Conservation (phyloP, 2,329 filamentous ascomycete species). For the Capronia americana region DNA sequence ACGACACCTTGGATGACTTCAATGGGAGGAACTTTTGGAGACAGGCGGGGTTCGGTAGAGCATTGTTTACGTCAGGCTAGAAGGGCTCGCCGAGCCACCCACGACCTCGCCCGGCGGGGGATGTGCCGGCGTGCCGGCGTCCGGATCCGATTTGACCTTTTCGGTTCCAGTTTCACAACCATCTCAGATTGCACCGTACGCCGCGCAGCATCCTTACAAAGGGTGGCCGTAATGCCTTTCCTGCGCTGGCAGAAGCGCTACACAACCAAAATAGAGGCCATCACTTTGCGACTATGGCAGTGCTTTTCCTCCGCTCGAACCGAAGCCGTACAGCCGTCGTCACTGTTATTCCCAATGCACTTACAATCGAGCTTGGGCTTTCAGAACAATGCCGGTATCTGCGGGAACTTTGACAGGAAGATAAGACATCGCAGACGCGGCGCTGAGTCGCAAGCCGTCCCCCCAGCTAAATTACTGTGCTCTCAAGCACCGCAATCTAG, state of each 20-base stretch:
- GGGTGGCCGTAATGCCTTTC: neutral
- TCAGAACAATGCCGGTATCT: too few relatives aligned
- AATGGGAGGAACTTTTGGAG: conserved; percentile 10
- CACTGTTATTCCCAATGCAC: neutral
- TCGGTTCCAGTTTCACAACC: neutral
- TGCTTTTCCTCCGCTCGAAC: neutral
- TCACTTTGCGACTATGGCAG: too few relatives aligned
- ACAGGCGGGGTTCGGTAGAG: neutral
- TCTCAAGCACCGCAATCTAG: neutral
- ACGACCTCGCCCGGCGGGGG: neutral
- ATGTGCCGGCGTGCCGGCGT: neutral
- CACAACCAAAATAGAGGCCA: neutral
- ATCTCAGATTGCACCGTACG: too few relatives aligned
- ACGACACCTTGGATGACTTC: conserved; percentile 5
- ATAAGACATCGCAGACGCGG: too few relatives aligned
- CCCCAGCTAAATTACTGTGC: neutral
- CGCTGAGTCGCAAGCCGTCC: neutral
- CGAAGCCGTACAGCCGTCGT: too few relatives aligned
- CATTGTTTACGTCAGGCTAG: conserved; percentile 11
- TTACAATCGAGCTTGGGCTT: neutral
- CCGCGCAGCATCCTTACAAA: neutral
- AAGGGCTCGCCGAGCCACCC: neutral
- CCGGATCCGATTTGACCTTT: neutral
- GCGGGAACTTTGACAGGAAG: too few relatives aligned
- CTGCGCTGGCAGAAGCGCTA: neutral